These are phyloP conservation scores for Begonia loranthoides DNA, from an alignment of 306 rosid species.

Conservation along the genomic window DNA sequence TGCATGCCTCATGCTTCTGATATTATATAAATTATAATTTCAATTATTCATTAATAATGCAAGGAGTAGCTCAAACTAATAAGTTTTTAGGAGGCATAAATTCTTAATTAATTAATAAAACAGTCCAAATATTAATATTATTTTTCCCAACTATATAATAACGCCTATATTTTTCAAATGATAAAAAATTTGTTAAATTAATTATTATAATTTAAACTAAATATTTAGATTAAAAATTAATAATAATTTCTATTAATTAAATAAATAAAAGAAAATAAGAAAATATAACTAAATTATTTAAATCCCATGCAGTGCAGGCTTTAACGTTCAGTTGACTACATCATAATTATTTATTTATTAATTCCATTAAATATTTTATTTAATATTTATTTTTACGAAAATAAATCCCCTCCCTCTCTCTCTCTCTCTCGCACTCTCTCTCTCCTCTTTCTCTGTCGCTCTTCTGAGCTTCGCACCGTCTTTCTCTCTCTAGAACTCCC, in stretches of 20 bases:
- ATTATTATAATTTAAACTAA: too few relatives aligned
- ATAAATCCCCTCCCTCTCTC: slow-evolving; percentile 5
- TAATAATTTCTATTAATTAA: background rate
- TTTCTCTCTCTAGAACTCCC: background rate
- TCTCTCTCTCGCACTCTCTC: slow-evolving; percentile 8
- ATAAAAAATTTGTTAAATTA: too few relatives aligned
- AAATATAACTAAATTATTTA: background rate
- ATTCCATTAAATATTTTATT: slow-evolving; percentile 10
- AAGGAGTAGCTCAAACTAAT: too few relatives aligned
- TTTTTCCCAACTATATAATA: too few relatives aligned
- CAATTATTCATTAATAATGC: too few relatives aligned
- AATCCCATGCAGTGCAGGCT: slow-evolving; percentile 2
- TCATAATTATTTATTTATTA: slow-evolving; percentile 28
- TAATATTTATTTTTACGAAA: slow-evolving; percentile 17
- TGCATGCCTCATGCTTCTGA: too few relatives aligned
- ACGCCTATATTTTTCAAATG: too few relatives aligned
- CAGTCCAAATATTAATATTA: too few relatives aligned
- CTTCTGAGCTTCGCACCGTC: background rate
- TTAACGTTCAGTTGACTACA: slow-evolving; percentile 9
- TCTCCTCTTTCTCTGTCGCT: slow-evolving; percentile 6
- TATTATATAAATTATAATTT: too few relatives aligned
- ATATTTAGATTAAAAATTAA: too few relatives aligned
- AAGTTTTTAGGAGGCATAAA: too few relatives aligned
- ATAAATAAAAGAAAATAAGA: background rate
- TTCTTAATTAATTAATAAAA: too few relatives aligned